Evolutionary conservation across 1,284 basidiomycete species (phyloP).

Genomic region (Sporisorium exsertum): DNA sequence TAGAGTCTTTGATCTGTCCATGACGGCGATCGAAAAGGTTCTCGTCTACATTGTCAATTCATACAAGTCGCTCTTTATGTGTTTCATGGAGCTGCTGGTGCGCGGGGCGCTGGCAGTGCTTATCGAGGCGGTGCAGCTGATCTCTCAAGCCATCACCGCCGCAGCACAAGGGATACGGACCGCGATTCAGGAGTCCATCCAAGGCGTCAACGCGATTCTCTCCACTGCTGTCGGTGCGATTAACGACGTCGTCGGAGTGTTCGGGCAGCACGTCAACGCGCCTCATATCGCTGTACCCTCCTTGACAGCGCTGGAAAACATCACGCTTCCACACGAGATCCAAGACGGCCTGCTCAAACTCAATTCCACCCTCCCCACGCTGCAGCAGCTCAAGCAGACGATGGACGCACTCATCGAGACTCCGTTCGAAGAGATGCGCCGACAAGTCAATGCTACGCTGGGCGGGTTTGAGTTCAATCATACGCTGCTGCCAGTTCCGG

Average conservation of each 20-base stretch:
- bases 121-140: slow-evolving; percentile 78
- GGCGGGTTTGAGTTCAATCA: slow-evolving; percentile 45
- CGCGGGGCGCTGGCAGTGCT: slow-evolving; percentile 82
- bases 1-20: slow-evolving; percentile 46
- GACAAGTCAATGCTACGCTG: slow-evolving; percentile 52
- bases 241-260: slow-evolving; percentile 51
- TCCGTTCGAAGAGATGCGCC: slow-evolving; percentile 55
- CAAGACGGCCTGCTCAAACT: slow-evolving; percentile 79
- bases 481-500: slow-evolving; percentile 42
- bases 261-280: slow-evolving; percentile 42
- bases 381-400: slow-evolving; percentile 79
- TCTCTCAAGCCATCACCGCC: slow-evolving; percentile 78
- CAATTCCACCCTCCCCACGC: slow-evolving; percentile 83
- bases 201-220: slow-evolving; percentile 47
- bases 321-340: slow-evolving; percentile 84
- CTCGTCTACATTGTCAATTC: slow-evolving; percentile 83
- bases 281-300: slow-evolving; percentile 38
- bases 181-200: slow-evolving; percentile 73
- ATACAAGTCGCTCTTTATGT: slow-evolving; percentile 90
- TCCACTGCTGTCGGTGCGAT: slow-evolving; percentile 38
- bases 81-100: slow-evolving; percentile 89
- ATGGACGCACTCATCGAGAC: slow-evolving; percentile 73
- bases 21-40: slow-evolving; percentile 46
- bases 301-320: slow-evolving; percentile 78
- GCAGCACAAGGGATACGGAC: slow-evolving; percentile 79